These are phyloP conservation scores for Fusarium transvaalense DNA, from an alignment of 2,329 filamentous ascomycete species.

Conservation along the genomic window DNA sequence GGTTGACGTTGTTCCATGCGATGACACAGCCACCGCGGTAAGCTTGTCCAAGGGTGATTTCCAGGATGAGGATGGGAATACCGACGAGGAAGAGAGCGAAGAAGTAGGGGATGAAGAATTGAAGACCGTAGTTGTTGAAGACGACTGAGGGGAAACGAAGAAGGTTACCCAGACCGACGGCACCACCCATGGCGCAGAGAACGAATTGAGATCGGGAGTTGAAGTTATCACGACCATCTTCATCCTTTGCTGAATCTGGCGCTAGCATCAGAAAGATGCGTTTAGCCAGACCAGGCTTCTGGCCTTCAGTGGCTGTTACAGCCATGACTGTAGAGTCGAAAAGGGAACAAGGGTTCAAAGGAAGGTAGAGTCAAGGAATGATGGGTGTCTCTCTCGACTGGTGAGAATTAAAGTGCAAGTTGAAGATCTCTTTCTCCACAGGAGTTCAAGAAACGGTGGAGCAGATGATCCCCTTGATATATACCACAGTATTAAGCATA, in stretches of 20 bases:
- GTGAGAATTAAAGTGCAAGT: neutral
- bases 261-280: constrained; percentile 38
- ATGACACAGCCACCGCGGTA: constrained; percentile 65
- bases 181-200: constrained; percentile 59
- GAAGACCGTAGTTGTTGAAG: constrained; percentile 68
- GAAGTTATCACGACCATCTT: constrained; percentile 48
- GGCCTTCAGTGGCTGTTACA: constrained; percentile 23
- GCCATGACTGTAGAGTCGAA: constrained; percentile 32
- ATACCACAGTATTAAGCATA: constrained; percentile 1
- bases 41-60: constrained; percentile 75
- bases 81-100: constrained; percentile 59
- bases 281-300: constrained; percentile 35
- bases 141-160: constrained; percentile 67
- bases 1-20: constrained; percentile 63
- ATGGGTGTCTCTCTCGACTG: neutral
- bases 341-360: neutral
- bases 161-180: constrained; percentile 67
- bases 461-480: constrained; percentile 10
- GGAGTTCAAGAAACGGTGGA: constrained; percentile 3
- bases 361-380: neutral
- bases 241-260: constrained; percentile 44
- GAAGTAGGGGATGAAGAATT: constrained; percentile 69
- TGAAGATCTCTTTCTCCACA: constrained; percentile 8
- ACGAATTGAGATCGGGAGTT: constrained; percentile 47
- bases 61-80: constrained; percentile 65